phyloP scores from a whole-genome alignment of 345 rosid species.

The Populus pruinosa region DNA sequence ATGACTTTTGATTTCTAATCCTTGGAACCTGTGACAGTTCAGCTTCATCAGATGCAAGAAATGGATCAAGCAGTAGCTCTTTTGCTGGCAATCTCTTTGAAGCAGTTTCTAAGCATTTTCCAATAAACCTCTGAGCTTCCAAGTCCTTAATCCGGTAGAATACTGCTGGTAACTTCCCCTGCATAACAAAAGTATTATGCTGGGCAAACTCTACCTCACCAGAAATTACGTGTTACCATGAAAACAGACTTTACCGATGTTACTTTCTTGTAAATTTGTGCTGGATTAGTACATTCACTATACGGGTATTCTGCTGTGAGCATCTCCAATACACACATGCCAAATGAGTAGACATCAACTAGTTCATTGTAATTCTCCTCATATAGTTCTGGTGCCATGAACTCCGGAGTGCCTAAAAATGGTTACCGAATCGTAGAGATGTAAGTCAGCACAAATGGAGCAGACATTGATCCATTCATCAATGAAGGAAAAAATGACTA shows the following conservation, averaged over 20 bases:
- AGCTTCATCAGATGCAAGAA: slow-evolving; percentile 48
- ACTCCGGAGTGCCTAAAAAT: slow-evolving; percentile 30
- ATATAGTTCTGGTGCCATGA: slow-evolving; percentile 35
- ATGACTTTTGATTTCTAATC: slow-evolving; percentile 42
- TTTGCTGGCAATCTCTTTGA: slow-evolving; percentile 63
- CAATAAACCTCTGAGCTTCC: slow-evolving; percentile 63
- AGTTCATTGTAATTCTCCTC: slow-evolving; percentile 36
- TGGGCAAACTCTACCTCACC: background rate
- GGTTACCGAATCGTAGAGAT: background rate
- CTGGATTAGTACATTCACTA: slow-evolving; percentile 35
- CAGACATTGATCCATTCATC: background rate
- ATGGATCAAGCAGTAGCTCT: slow-evolving; percentile 61
- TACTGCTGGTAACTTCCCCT: slow-evolving; percentile 77
- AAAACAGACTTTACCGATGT: slow-evolving; percentile 22
- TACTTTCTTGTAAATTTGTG: slow-evolving; percentile 39
- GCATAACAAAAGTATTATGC: slow-evolving; percentile 10
- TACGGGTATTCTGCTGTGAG: slow-evolving; percentile 31
- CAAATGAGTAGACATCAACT: slow-evolving; percentile 36
- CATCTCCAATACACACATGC: slow-evolving; percentile 37
- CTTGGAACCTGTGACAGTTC: slow-evolving; percentile 25
- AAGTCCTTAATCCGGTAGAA: slow-evolving; percentile 55
- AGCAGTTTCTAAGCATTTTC: slow-evolving; percentile 58
- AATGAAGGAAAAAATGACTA: background rate
- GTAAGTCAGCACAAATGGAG: background rate
- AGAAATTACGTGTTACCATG: background rate